A percentile compares a stretch with the other conserved stretches of the same genome.
Evolutionary conservation across 2,329 filamentous ascomycete species (phyloP).

Genomic region (Cercospora citrullina): DNA sequence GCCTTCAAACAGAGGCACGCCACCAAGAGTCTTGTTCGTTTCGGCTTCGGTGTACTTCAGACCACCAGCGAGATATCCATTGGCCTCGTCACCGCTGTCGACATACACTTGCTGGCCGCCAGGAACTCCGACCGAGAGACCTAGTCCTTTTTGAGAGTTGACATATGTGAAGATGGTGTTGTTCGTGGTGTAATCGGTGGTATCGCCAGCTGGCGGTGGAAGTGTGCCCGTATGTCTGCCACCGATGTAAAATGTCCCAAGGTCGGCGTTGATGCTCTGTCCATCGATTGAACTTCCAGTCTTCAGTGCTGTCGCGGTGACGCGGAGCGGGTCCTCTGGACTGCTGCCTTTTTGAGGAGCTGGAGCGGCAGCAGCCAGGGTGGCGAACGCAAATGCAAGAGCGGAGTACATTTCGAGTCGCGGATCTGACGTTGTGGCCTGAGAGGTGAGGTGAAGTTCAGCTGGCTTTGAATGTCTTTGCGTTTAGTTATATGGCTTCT

Average conservation of each 20-base stretch:
- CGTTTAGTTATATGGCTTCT: too few relatives aligned
- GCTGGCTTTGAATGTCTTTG: not conserved
- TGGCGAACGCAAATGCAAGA: not conserved
- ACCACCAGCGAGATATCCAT: not conserved
- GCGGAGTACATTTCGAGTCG: not conserved
- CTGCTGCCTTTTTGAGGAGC: not conserved
- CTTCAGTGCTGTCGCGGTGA: not conserved
- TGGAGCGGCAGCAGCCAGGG: not conserved
- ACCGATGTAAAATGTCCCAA: not conserved
- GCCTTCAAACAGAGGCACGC: constrained; percentile 27
- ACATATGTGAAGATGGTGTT: not conserved
- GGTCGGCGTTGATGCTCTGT: not conserved
- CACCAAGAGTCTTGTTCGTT: not conserved
- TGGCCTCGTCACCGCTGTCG: not conserved
- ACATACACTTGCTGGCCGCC: not conserved
- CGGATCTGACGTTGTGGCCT: not conserved
- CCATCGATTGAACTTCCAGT: not conserved
- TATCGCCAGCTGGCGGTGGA: not conserved
- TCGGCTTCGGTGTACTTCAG: not conserved
- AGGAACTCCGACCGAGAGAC: not conserved
- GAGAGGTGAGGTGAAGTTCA: not conserved
- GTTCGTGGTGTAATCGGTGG: not conserved
- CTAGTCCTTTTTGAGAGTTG: not conserved
- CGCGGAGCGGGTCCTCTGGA: not conserved
- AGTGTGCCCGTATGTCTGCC: not conserved